Base-by-base conservation (phyloP, 768 basidiomycete species). In the Galerina marginata region DNA sequence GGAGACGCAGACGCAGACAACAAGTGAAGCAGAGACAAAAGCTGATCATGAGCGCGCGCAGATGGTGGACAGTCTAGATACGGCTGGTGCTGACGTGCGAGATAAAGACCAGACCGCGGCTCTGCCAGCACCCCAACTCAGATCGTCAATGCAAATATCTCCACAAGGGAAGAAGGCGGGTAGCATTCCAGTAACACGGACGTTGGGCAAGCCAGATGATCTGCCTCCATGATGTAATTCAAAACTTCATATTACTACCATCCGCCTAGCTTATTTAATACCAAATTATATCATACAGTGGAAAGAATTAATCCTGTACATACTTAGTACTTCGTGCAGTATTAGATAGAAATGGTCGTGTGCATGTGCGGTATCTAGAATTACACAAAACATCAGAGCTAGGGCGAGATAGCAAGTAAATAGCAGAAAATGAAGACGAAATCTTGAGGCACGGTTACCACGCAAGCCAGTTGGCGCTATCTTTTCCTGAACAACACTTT, bases 51-150 rank as follows among this genome's bases (percentile, higher is more conserved):
- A 60, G 37, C 67, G 66, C 26, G 60, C 56, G 45, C 70, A 69
- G 47, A 73, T 71, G 72, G 42, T 71, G 11, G 66, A 71, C 3
- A 71, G 68, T 36, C 55, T 69, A 15, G 63, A 70, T 58, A 62
- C 62, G 3, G 63, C 67, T 37, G 68, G 66, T 20, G 69, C 59
- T 1, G 23, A 66, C 20, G 60, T 64, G 29, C 33, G 44, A 20
- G 56, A 53, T 39, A 52, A 52, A 39, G 15, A 6, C 5, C 29
- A 38, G 23, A n/a, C 33, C 20, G 20, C 5, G 39, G 6, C 15
- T 20, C 20, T 2, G 20, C 20, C 20, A 20, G 20, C 20, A 20
- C 20, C 20, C 20, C 20, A 20, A 20, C 20, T 20, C 20, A 20
- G 20, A 20, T 20, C 20, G 20, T 20, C 20, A 20, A 20, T 20